Conservation (phyloP, 164 flowering plant genomes). For the Warburgia ugandensis region DNA sequence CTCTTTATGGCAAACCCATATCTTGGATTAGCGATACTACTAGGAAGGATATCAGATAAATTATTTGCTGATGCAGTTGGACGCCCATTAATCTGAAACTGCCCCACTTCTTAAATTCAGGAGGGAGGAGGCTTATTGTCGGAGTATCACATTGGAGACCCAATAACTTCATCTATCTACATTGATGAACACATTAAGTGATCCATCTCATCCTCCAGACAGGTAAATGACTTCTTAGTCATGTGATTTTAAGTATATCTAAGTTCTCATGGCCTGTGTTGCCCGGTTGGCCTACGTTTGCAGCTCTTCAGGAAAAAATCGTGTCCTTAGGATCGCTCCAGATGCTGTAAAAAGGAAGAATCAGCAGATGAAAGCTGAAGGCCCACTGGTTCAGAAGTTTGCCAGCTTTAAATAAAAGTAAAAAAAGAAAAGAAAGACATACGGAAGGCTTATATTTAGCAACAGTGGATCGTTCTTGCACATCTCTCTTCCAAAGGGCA, state of each 20-base stretch:
- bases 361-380: slow-evolving; percentile 8
- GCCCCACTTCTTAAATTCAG: too few species aligned
- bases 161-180: slow-evolving; percentile 83
- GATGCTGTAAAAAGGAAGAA: slow-evolving; percentile 10
- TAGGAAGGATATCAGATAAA: too few species aligned
- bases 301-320: slow-evolving; percentile 61
- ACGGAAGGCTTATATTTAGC: slow-evolving; percentile 76
- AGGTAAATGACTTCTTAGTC: slow-evolving; percentile 32
- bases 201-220: slow-evolving; percentile 30
- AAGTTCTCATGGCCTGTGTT: too few species aligned
- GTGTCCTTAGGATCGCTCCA: slow-evolving; percentile 36
- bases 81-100: too few species aligned
- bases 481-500: too few species aligned
- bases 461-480: slow-evolving; percentile 36
- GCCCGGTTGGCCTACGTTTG: slow-evolving; percentile 75
- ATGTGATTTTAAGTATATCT: neutral
- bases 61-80: too few species aligned
- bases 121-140: slow-evolving; percentile 57
- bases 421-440: too few species aligned
- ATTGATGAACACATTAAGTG: slow-evolving; percentile 59
- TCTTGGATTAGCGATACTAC: too few species aligned
- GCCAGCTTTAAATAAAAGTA: slow-evolving; percentile 46
- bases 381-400: slow-evolving; percentile 41
- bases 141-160: slow-evolving; percentile 61
- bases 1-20: too few species aligned